Conservation (phyloP, 108 stramenopile species). For the Cyclotella baltica region DNA sequence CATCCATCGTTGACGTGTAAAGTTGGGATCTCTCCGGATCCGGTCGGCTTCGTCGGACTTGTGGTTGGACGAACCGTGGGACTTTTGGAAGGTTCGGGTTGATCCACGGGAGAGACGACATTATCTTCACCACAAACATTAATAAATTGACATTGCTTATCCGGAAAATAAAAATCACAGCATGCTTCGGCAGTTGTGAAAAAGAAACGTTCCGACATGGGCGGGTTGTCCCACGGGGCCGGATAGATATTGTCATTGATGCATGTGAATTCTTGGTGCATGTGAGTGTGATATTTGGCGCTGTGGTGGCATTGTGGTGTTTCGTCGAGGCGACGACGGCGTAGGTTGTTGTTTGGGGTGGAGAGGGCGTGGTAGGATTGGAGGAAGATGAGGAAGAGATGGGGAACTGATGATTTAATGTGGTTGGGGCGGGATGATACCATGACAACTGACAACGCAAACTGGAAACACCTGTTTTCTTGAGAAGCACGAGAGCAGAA, state of each 20-base stretch:
- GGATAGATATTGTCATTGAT: conserved; percentile 26
- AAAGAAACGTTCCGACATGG: conserved; percentile 2
- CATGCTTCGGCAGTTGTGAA: not conserved
- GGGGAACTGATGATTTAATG: conserved; percentile 5
- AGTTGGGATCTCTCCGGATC: not conserved
- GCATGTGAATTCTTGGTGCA: not conserved
- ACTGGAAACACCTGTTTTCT: no score
- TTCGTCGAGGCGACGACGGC: conserved; percentile 4
- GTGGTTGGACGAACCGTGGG: not conserved
- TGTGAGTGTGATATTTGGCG: conserved; percentile 10
- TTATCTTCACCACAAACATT: conserved; percentile 1
- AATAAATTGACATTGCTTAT: not conserved
- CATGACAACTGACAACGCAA: no score
- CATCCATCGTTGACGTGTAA: conserved; percentile 2
- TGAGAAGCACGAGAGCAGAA: no score
- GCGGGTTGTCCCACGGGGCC: conserved; percentile 7
- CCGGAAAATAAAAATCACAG: conserved; percentile 7
- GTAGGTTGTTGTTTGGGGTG: not conserved
- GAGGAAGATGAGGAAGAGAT: not conserved
- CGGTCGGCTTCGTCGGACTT: not conserved
- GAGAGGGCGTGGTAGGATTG: not conserved
- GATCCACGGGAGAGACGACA: conserved; percentile 8
- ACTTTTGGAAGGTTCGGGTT: not conserved
- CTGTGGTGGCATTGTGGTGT: conserved; percentile 10
- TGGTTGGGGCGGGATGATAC: no score